A percentile compares a stretch with the other conserved stretches of the same genome.
These are phyloP conservation scores for Globisporangium irregulare DNA, from an alignment of 352 stramenopile genomes.

Conservation along the genomic window DNA sequence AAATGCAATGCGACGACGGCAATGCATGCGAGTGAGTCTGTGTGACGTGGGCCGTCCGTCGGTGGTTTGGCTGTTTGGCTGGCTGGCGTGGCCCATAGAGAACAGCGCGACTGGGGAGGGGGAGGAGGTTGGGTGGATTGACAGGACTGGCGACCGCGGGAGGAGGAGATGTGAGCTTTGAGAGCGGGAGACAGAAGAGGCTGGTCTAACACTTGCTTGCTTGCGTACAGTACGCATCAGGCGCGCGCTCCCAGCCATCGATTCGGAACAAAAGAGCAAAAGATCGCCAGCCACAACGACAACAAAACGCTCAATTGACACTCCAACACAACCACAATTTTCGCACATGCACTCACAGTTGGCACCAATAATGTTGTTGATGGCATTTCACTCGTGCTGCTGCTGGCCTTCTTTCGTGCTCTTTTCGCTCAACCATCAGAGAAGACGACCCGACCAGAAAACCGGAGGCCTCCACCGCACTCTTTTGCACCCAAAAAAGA, in stretches of 20 bases:
- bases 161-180: background rate
- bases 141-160: slow-evolving; percentile 4
- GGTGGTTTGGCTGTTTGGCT: background rate
- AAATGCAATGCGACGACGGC: background rate
- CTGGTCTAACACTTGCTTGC: background rate
- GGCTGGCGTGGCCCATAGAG: background rate
- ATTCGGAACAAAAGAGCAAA: background rate
- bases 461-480: too few species aligned
- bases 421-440: background rate
- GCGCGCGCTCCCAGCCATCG: background rate
- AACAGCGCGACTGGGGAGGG: background rate
- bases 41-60: background rate
- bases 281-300: background rate
- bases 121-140: background rate
- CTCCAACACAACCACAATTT: background rate
- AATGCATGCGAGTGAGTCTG: background rate
- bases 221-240: background rate
- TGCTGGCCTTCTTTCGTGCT: background rate
- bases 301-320: background rate
- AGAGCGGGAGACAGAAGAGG: background rate
- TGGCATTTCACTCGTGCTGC: background rate
- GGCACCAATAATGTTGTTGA: too few species aligned
- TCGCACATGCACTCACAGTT: background rate
- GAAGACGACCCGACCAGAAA: background rate
- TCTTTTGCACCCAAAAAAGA: slow-evolving; percentile 1